Base-by-base conservation (phyloP, 768 basidiomycete species). In the Albatrellus ellisii region DNA sequence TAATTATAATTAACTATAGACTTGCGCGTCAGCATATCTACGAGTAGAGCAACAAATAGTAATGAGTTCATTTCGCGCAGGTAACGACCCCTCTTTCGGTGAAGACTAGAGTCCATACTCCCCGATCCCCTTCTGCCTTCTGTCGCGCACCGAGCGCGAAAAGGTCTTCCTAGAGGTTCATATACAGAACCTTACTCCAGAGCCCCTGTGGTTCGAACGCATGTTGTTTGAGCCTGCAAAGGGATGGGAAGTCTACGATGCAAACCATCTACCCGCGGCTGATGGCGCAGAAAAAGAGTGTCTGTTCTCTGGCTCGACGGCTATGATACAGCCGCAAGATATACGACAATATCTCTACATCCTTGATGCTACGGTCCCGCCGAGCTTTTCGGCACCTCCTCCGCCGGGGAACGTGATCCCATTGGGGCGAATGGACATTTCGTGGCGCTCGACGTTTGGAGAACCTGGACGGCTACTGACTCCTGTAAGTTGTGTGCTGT, bases 61-160 rank as follows among this genome's bases (percentile, higher is more conserved):
- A 32, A 28, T 45, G 26, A 37, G 9, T 10, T 41, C 32, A 12
- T 11, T 24, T 17, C 43, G 36, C 35, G 12, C 50, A 94, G 88
- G 89, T 91, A 20, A 82, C 79, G n/a, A 92, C 94, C 51, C 92
- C 92, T 1, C 65, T 97, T 11, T 88, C 88, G 0, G 91, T 97
- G 44, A 94, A 94, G 61, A 95, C 91, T 11, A 92, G 92, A 58
- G 87, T 94, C 0, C 87, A 95, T 56, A 54, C 67, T 2, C 73
- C 86, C 1, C 73, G 70, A 39, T 79, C 85, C 0, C 80, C 88
- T 0, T 73, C 82, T 17, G 79, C 88, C 47, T 76, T 9, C 62
- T 91, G 22, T 72, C 76, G 5, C 58, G 70, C 2, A 35, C 58
- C 2, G 80, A 87, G 50, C 73, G 87, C 42, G 77, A 84, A 36